Percentiles rank a stretch among this genome's conserved stretches.
phyloP scores from a whole-genome alignment of 2,329 filamentous ascomycete genomes.

The Penicillium corylophilum region DNA sequence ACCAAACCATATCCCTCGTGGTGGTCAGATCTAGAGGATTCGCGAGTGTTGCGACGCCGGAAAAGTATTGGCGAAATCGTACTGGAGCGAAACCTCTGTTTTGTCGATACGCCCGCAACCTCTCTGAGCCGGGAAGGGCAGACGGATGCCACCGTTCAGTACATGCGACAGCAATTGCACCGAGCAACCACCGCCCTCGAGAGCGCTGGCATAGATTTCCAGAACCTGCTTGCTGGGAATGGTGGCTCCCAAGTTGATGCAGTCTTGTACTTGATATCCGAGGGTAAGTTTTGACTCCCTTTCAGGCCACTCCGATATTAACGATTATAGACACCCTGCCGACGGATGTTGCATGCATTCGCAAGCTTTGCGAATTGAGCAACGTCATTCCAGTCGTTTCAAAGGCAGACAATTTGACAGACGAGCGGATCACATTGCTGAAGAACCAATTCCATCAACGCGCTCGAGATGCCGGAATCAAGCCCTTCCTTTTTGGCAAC shows the following conservation, averaged over 20 bases:
- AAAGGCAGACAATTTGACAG: slow-evolving; percentile 68
- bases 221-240: slow-evolving; percentile 74
- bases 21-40: slow-evolving; percentile 79
- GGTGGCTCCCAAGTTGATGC: slow-evolving; percentile 83
- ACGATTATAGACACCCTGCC: slow-evolving; percentile 52
- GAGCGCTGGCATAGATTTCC: slow-evolving; percentile 71
- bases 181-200: slow-evolving; percentile 61
- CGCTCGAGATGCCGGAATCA: slow-evolving; percentile 51
- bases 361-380: slow-evolving; percentile 67
- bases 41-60: slow-evolving; percentile 58
- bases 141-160: slow-evolving; percentile 63
- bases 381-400: slow-evolving; percentile 84
- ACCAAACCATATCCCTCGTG: slow-evolving; percentile 83
- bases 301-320: not conserved
- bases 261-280: slow-evolving; percentile 76
- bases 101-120: slow-evolving; percentile 74
- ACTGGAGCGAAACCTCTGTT: slow-evolving; percentile 88
- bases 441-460: slow-evolving; percentile 54
- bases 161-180: slow-evolving; percentile 69
- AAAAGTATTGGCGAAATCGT: slow-evolving; percentile 74
- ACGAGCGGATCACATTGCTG: slow-evolving; percentile 55
- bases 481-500: slow-evolving; percentile 65
- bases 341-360: slow-evolving; percentile 70
- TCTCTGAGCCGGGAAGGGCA: slow-evolving; percentile 55
- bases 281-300: slow-evolving; percentile 44